Base-by-base conservation (phyloP, 176 grass and related monocot genomes). In the Oryza rufipogon region DNA sequence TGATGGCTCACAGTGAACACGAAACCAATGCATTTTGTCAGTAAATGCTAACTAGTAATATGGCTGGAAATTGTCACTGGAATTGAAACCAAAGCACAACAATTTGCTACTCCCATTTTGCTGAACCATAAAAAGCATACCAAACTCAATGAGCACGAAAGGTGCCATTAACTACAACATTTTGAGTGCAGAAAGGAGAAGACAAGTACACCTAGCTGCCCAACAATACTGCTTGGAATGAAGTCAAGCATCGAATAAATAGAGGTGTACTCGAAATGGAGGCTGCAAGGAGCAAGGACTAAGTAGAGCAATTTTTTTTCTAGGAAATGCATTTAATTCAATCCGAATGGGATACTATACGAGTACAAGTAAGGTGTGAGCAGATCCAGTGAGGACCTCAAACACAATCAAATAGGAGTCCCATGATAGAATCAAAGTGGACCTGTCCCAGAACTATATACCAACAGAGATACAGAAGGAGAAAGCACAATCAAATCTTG, bases 261-360 rank as follows among this genome's bases (percentile, higher is more conserved):
- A 86, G 73, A 86, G 15, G 52, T 39, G 73, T 71, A 48, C 60
- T 44, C 6, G 67, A 73, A 86, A 68, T 66, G 68, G 79, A 79
- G 75, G 84, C 79, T 47, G 64, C 48, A 86, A 78, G 22, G 54
- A 17, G 78, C 32, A 75, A 68, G 51, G 76, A 47, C 49, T 44
- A 17, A 30, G 72, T 64, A 84, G 30, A 69, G 22, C 11, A 63
- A 9, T 82, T 70, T 58, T 63, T 63, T 90, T 90, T 71, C 39
- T 69, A 63, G 79, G 68, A 26, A 73, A 73, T 61, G 74, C 58
- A 86, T 87, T 79, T 38, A 68, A 75, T 70, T 75, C 11, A 23
- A 52, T 42, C 69, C 63, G 22, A 68, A 64, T 58, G 85, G 60
- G 26, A 63, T 49, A 16, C 14, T 52, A 74, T n/a, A 82, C 0